A percentile compares a stretch with the other conserved stretches of the same genome.
Conservation (phyloP, 352 stramenopile genomes). For the Phytophthora tubulina region DNA sequence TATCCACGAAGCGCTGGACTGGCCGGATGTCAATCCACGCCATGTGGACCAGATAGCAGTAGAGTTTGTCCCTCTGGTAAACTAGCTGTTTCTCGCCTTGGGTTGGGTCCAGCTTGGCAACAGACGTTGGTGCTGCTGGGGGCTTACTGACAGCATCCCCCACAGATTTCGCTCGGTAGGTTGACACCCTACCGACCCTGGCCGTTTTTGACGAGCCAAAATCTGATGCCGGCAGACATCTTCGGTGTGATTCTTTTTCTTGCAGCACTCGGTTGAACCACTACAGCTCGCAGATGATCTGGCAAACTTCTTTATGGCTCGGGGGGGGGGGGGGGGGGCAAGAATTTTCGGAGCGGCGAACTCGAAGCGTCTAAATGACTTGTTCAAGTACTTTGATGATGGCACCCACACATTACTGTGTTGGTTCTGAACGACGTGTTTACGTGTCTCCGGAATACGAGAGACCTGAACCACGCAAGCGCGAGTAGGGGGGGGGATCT, state of each 20-base stretch:
- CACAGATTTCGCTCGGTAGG: slow-evolving; percentile 8
- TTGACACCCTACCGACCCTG: slow-evolving; percentile 23
- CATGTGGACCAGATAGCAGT: slow-evolving; percentile 11
- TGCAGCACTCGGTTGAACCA: no score
- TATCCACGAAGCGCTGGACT: slow-evolving; percentile 18
- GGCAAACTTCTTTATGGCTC: no score
- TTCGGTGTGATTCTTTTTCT: neutral
- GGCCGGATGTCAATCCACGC: neutral
- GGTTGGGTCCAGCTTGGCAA: neutral
- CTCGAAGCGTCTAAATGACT: no score
- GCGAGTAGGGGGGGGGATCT: no score
- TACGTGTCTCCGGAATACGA: no score
- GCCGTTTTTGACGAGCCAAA: slow-evolving; percentile 24
- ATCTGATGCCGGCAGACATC: neutral
- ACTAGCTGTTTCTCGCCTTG: neutral
- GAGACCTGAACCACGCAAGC: no score
- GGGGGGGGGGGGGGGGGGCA: no score
- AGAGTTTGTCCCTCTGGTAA: neutral
- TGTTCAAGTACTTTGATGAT: no score
- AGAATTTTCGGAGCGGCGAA: no score
- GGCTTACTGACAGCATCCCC: neutral
- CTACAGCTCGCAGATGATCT: no score
- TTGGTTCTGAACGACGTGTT: no score
- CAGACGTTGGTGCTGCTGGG: neutral
- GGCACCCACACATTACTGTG: no score